These are phyloP conservation scores for Beauveria pseudobassiana DNA, from an alignment of 2,329 filamentous ascomycete species.

Conservation along the genomic window DNA sequence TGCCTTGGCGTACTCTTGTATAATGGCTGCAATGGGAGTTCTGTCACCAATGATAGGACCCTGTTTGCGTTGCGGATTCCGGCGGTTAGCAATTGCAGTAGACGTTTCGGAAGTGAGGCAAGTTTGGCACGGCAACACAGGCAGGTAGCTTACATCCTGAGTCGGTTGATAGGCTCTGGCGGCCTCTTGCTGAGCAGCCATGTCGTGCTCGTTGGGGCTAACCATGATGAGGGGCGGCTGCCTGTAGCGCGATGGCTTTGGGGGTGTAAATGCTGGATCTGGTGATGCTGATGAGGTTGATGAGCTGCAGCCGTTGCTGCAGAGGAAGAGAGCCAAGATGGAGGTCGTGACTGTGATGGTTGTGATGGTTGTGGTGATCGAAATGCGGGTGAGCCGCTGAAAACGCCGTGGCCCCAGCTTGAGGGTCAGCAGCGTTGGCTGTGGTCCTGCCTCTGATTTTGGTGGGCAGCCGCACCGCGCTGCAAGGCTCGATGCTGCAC, in stretches of 20 bases:
- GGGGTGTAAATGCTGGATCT: not conserved
- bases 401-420: not conserved
- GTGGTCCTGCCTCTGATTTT: not conserved
- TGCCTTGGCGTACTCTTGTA: constrained; percentile 79
- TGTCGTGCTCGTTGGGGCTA: constrained; percentile 31
- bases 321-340: constrained; percentile 10
- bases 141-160: constrained; percentile 39
- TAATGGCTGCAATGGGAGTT: constrained; percentile 68
- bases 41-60: constrained; percentile 76
- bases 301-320: constrained; percentile 12
- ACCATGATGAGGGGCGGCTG: constrained; percentile 23
- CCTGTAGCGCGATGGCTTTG: not conserved
- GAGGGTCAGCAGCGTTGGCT: not conserved
- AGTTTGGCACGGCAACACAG: not conserved
- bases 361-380: constrained; percentile 12
- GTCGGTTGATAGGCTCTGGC: constrained; percentile 51
- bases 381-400: constrained; percentile 1
- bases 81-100: not conserved
- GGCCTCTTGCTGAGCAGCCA: constrained; percentile 53
- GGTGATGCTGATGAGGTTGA: constrained; percentile 14
- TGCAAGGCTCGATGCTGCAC: not conserved
- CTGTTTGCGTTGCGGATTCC: constrained; percentile 37
- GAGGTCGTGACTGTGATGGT: constrained; percentile 11
- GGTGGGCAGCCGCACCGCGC: not conserved
- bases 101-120: not conserved